Evolutionary conservation across 306 rosid genomes (phyloP), one percentile per base, ranked within the genome.

Genomic region (Prunus mira): DNA sequence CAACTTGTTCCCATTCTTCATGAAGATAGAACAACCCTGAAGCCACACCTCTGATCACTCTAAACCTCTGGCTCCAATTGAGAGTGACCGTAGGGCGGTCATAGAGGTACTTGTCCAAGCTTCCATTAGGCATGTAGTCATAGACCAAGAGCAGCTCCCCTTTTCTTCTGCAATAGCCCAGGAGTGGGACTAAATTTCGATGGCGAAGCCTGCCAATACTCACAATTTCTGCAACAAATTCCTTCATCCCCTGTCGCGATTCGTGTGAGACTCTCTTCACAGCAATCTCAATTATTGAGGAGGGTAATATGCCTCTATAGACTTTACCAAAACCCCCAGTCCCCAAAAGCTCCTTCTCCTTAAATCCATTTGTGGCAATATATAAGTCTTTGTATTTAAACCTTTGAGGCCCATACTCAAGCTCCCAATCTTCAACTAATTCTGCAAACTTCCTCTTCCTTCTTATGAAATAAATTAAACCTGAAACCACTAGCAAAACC

Each of bases 281-380:
- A 3, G 78, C 82, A 38, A 79, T 43, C 41, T 64, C 30, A 18
- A 34, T 25, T 32, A 71, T 70, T 2, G 81, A 78, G 5, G 30
- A 13, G 15, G 77, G 72, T 13, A 78, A 34, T 56, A 20, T 54
- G 19, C 78, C 82, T 43, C 18, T 64, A 55, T 79, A 79, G 6
- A 79, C 82, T 10, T 72, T 72, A 3, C 82, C 82, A 20, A 67
- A 79, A 4, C 82, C 82, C 2, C 82, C 78, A 9, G 1, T 22
- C 3, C 82, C 82, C n/a, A 79, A 56, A n/a, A 79, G 13, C 27
- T 65, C 69, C 2, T n/a, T 66, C 17, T 72, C 78, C n/a, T 27
- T 55, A 27, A 79, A 79, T 6, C 65, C 51, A 10, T 45, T 79
- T 12, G 78, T 79, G n/a, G 78, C 82, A 8, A 64, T 38, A 19